Evolutionary conservation across 257 asterid species (phyloP), one percentile per base, ranked within the genome.

Genomic region (Coffea canephora): DNA sequence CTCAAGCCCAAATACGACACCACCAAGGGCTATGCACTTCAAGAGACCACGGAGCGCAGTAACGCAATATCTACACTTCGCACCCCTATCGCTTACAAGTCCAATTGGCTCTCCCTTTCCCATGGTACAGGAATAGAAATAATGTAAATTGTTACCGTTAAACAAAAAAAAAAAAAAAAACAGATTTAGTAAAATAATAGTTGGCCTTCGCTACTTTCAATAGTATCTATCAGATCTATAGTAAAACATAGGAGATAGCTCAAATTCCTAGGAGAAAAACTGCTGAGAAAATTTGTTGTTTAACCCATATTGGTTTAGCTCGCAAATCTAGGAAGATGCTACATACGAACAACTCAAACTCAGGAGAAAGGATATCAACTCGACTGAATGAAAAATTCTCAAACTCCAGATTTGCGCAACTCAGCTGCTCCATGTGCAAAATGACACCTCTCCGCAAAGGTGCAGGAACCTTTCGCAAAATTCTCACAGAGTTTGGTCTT

Each of bases 351-450:
- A 31, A 49, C 70, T 45, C 36, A 57, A 54, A 55, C 50, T 71
- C 2, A 12, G 27, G 8, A 23, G 73, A 59, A 23, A 23, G 8
- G 39, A 79, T 19, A 1, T 3, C 23, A 46, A 27, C 43, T 68
- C 41, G 41, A 62, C 61, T 12, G 25, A 68, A 3, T 64, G 16
- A 13, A 80, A 57, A 19, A 1, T 57, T 64, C 69, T 87, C 88
- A 86, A 36, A 81, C 69, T 36, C 87, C 95, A 1, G 91, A 69
- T 84, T 87, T 88, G 55, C 97, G 90, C 70, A 94, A 78, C 87
- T 94, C 97, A 50, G 89, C 85, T 15, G 84, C 93, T 66, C 99
- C 99, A n/a, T 95, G 99, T 6, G 99, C 99, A 61, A 95, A 95
- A 82, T 95, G 97, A 81, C 99, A 95, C 90, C 94, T 84, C 12